Base-by-base conservation (phyloP, 495 filamentous ascomycete species). In the Copromyces sp. region DNA sequence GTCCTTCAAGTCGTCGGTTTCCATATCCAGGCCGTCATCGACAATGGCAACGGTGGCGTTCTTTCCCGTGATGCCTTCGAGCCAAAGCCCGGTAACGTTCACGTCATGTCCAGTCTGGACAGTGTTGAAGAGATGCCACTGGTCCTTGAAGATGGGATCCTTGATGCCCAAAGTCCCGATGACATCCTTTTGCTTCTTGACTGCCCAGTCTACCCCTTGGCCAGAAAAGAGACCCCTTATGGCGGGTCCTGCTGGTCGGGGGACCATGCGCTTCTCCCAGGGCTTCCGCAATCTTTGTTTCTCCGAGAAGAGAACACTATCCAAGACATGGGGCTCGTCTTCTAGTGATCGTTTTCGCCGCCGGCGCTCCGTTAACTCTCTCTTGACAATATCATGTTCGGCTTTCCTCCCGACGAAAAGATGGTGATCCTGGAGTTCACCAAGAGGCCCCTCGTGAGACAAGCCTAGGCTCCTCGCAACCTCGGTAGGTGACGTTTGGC, bases 11-110 rank as follows among this genome's bases (percentile, higher is more conserved):
- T 99, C 95, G 16, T 95, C 89, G 84, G 94, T 97, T 82, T 99
- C 91, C 93, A 99, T 95, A 77, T 99, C 95, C 74, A 99, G 81
- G 2, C 95, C 95, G 82, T 99, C 95, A 76, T 99, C 95, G 9
- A 99, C 93, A 77, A 99, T 94, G 45, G 94, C 94, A 5, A 95
- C 93, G 2, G 91, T 95, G 11, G 92, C 87, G 74, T 95, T 95
- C 75, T 93, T 87, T 37, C 95, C 95, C 0, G 96, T 99, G 42
- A 97, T 90, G n/a, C 94, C 94, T 73, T 94, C 87, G 74, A 92
- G 78, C 95, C 95, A 99, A 20, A 98, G 82, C 39, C 89, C 94
- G 2, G 94, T 95, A 39, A 98, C 94, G 78, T 99, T 99, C 61
- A 99, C 86, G 80, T 98, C 95, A 81, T 98, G 92, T 14, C 94